A percentile compares a stretch with the other conserved stretches of the same genome.
Evolutionary conservation across 148 eudicot genomes (phyloP).

Genomic region (Tetragonia tetragonoides): DNA sequence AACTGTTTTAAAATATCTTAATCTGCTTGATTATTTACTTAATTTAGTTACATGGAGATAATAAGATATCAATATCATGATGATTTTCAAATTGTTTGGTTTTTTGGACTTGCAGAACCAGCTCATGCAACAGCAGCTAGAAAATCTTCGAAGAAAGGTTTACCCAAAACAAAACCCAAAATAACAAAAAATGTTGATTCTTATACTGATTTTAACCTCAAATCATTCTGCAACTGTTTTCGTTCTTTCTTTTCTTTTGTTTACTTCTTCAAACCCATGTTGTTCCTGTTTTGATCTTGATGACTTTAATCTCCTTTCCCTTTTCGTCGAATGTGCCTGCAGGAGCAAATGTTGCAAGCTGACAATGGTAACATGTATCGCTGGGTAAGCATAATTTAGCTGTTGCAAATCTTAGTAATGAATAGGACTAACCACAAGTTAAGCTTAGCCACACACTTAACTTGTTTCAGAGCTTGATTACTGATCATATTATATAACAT

Average conservation of each 20-base stretch:
- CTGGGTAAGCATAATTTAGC: slow-evolving; percentile 28
- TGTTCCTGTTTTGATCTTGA: neutral
- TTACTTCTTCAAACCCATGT: neutral
- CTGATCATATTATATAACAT: too few species aligned
- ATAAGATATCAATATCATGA: neutral
- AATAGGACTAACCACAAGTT: too few species aligned
- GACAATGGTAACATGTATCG: slow-evolving; percentile 35
- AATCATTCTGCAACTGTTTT: neutral
- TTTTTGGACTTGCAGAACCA: slow-evolving; percentile 34
- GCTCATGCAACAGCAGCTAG: slow-evolving; percentile 47
- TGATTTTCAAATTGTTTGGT: neutral
- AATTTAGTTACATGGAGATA: neutral
- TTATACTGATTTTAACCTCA: neutral
- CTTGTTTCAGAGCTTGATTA: too few species aligned
- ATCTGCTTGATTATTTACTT: neutral
- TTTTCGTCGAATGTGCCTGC: slow-evolving; percentile 10
- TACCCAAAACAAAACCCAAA: neutral
- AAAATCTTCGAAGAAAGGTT: slow-evolving; percentile 49
- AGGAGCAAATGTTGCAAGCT: slow-evolving; percentile 38
- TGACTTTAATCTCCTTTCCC: neutral
- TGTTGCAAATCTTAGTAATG: neutral
- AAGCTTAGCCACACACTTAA: too few species aligned
- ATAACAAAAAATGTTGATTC: neutral
- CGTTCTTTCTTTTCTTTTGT: neutral
- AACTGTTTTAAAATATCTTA: neutral